These are phyloP conservation scores for Halophytophthora polymorphica DNA, from an alignment of 352 stramenopile genomes.

Conservation along the genomic window DNA sequence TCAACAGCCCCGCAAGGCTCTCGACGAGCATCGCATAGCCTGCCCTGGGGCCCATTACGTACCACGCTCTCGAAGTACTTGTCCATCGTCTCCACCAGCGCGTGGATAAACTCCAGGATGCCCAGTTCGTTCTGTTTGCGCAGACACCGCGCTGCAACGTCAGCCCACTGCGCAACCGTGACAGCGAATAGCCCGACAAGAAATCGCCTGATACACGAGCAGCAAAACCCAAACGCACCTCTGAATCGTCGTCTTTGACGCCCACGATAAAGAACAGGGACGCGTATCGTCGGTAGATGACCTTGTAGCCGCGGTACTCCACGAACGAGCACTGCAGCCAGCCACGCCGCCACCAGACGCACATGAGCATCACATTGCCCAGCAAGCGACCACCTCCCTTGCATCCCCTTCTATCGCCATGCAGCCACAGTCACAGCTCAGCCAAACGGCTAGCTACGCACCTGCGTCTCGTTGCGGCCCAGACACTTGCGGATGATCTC, in stretches of 20 bases:
- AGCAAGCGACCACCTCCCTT: too few species aligned
- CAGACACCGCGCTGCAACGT: too few species aligned
- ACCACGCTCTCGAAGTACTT: conserved; percentile 98
- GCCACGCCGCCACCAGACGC: conserved; percentile 6
- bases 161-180: neutral
- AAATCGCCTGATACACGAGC: too few species aligned
- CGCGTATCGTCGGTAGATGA: conserved; percentile 98
- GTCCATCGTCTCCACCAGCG: conserved; percentile 99
- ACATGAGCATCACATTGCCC: too few species aligned
- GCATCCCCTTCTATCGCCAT: neutral
- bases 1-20: neutral
- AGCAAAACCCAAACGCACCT: conserved; percentile 58
- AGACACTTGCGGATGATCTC: conserved; percentile 99
- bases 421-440: neutral
- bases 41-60: conserved; percentile 19
- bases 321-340: conserved; percentile 97
- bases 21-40: neutral
- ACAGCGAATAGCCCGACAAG: too few species aligned
- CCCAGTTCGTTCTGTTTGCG: conserved; percentile 99
- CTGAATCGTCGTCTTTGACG: conserved; percentile 93
- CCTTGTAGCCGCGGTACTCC: conserved; percentile 99
- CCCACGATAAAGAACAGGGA: conserved; percentile 99
- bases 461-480: conserved; percentile 95
- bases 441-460: conserved; percentile 8
- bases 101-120: conserved; percentile 99